phyloP scores from a whole-genome alignment of 1,139 yeast genomes.

The Blastobotrys petasosporus region DNA sequence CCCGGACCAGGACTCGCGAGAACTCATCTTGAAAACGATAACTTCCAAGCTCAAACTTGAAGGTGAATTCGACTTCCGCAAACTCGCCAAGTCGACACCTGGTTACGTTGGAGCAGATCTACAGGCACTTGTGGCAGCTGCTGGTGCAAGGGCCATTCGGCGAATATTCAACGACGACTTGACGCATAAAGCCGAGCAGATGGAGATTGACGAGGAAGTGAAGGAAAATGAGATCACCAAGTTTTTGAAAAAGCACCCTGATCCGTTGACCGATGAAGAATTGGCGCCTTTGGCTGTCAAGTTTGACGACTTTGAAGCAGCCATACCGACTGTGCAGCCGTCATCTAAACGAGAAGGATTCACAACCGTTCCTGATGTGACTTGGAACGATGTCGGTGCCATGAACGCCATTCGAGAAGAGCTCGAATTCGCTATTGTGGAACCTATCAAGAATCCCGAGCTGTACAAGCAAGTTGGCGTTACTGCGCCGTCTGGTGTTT shows the following conservation, averaged over 20 bases:
- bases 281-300: slow-evolving; percentile 68
- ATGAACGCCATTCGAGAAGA: slow-evolving; percentile 74
- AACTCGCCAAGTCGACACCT: slow-evolving; percentile 87
- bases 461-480: slow-evolving; percentile 87
- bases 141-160: slow-evolving; percentile 91
- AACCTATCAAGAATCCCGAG: slow-evolving; percentile 91
- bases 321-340: slow-evolving; percentile 92
- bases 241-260: slow-evolving; percentile 69
- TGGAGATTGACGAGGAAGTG: slow-evolving; percentile 13
- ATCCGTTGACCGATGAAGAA: slow-evolving; percentile 70
- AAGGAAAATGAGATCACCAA: slow-evolving; percentile 17
- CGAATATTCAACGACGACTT: slow-evolving; percentile 54
- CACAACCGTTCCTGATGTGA: slow-evolving; percentile 96
- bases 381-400: slow-evolving; percentile 96
- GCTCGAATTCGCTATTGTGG: slow-evolving; percentile 94
- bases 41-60: slow-evolving; percentile 52
- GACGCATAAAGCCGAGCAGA: slow-evolving; percentile 14
- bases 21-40: slow-evolving; percentile 70
- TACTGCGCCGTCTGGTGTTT: slow-evolving; percentile 93
- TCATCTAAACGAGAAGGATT: slow-evolving; percentile 98
- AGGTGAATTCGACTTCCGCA: slow-evolving; percentile 63
- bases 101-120: slow-evolving; percentile 98
- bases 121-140: slow-evolving; percentile 89
- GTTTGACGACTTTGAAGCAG: slow-evolving; percentile 72
- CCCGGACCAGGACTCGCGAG: slow-evolving; percentile 81